These are phyloP conservation scores for Apiotrichum veenhuisii DNA, from an alignment of 1,284 basidiomycete species.

Conservation along the genomic window DNA sequence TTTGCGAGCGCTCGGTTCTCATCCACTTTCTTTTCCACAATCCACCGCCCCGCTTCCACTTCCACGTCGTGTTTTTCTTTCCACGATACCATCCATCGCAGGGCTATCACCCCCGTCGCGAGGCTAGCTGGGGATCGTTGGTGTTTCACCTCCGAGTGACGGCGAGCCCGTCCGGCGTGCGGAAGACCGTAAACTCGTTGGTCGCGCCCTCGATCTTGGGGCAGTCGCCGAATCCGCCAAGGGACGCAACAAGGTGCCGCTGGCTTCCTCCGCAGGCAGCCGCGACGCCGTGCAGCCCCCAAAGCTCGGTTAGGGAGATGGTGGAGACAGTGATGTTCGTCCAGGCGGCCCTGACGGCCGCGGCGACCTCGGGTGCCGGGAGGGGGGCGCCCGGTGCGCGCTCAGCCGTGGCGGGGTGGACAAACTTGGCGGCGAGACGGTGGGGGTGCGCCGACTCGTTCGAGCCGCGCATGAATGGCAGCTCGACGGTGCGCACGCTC, in stretches of 20 bases:
- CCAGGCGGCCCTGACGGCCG: slow-evolving; percentile 57
- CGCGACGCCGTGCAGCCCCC: slow-evolving; percentile 62
- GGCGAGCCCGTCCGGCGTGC: slow-evolving; percentile 5
- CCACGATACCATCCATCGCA: too few species aligned
- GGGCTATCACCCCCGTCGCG: too few species aligned
- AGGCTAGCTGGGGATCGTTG: too few species aligned
- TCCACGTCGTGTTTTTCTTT: too few species aligned
- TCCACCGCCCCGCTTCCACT: too few species aligned
- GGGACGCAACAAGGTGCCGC: slow-evolving; percentile 36
- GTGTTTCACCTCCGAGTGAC: not conserved
- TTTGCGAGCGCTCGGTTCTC: too few species aligned
- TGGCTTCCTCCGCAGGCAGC: slow-evolving; percentile 61
- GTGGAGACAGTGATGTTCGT: slow-evolving; percentile 53
- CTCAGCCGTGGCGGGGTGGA: slow-evolving; percentile 48
- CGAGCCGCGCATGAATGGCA: slow-evolving; percentile 47
- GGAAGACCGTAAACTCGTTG: slow-evolving; percentile 2
- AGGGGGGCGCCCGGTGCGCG: slow-evolving; percentile 40
- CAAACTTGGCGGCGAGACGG: slow-evolving; percentile 55
- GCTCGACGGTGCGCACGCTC: slow-evolving; percentile 42
- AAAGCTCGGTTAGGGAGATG: slow-evolving; percentile 61
- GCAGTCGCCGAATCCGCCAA: slow-evolving; percentile 49
- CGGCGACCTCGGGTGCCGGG: slow-evolving; percentile 55
- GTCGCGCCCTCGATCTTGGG: slow-evolving; percentile 11
- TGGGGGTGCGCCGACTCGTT: slow-evolving; percentile 31
- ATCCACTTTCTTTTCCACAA: too few species aligned